These are phyloP conservation scores for Komagataella populi DNA, from an alignment of 805 yeast genomes.

Conservation along the genomic window DNA sequence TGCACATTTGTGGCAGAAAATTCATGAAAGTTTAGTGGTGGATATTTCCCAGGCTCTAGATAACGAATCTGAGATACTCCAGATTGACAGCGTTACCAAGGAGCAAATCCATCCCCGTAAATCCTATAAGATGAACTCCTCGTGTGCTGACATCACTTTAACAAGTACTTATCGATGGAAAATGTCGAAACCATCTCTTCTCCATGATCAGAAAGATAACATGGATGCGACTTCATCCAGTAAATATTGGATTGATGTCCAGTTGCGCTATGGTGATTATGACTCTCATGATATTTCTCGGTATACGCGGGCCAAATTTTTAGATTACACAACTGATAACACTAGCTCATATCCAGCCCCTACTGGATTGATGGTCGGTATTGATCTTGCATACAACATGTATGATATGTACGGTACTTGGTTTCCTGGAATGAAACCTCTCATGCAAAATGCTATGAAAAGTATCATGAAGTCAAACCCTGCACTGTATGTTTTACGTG, in stretches of 20 bases:
- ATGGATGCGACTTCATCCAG: constrained; percentile 43
- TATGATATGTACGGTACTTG: constrained; percentile 95
- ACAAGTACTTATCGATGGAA: constrained; percentile 72
- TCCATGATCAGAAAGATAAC: constrained; percentile 57
- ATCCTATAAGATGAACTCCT: constrained; percentile 93
- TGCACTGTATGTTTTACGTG: constrained; percentile 80
- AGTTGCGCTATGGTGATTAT: constrained; percentile 90
- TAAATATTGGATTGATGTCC: constrained; percentile 92
- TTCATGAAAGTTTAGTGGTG: constrained; percentile 89
- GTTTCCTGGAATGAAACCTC: constrained; percentile 89
- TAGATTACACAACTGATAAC: constrained; percentile 86
- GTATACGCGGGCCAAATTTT: constrained; percentile 81
- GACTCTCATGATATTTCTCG: constrained; percentile 95
- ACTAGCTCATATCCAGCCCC: constrained; percentile 82
- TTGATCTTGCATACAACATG: constrained; percentile 92
- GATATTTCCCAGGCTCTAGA: constrained; percentile 90
- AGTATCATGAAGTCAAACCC: constrained; percentile 94
- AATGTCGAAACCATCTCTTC: constrained; percentile 66
- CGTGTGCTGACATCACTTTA: constrained; percentile 81
- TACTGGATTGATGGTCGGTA: constrained; percentile 80
- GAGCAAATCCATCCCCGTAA: constrained; percentile 94
- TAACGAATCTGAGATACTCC: constrained; percentile 69
- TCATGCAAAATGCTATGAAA: constrained; percentile 83
- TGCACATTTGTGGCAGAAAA: constrained; percentile 98
- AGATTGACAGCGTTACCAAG: constrained; percentile 77